A percentile compares a stretch with the other conserved stretches of the same genome.
Evolutionary conservation across 495 filamentous ascomycete genomes (phyloP).

Genomic region (Hyphodiscus hymeniophilus): DNA sequence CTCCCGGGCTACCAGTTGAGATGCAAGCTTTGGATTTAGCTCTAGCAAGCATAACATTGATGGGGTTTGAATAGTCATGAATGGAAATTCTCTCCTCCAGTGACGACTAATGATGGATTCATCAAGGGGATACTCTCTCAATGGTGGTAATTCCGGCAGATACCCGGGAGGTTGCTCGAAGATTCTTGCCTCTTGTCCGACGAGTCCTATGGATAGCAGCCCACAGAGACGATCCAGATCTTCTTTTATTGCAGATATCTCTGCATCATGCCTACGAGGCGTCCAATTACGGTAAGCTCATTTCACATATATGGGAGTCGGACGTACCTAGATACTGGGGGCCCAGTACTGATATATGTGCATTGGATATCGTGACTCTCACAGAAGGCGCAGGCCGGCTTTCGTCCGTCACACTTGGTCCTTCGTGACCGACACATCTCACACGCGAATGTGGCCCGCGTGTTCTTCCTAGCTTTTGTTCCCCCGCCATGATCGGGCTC

Average conservation of each 20-base stretch:
- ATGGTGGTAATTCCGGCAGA: background rate
- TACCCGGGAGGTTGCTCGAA: background rate
- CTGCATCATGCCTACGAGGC: background rate
- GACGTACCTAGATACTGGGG: background rate
- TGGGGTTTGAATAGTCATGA: constrained; percentile 15
- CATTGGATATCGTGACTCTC: constrained; percentile 9
- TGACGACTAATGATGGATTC: constrained; percentile 14
- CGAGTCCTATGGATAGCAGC: constrained; percentile 3
- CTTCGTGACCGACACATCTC: constrained; percentile 9
- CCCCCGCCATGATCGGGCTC: too few species aligned
- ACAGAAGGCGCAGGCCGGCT: constrained; percentile 8
- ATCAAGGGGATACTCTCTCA: constrained; percentile 6
- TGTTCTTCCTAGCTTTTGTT: too few species aligned
- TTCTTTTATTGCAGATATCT: constrained; percentile 3
- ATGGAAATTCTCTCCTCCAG: constrained; percentile 12
- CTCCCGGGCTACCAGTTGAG: constrained; percentile 10
- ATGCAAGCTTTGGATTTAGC: constrained; percentile 8
- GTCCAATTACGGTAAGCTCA: background rate
- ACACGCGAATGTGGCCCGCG: constrained; percentile 6
- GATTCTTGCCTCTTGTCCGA: background rate
- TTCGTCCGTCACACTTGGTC: constrained; percentile 10
- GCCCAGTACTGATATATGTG: background rate
- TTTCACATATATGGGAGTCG: background rate
- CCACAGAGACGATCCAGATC: constrained; percentile 2
- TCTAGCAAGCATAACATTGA: constrained; percentile 10